These are phyloP conservation scores for Galerina marginata DNA, from an alignment of 768 basidiomycete species.

Conservation along the genomic window DNA sequence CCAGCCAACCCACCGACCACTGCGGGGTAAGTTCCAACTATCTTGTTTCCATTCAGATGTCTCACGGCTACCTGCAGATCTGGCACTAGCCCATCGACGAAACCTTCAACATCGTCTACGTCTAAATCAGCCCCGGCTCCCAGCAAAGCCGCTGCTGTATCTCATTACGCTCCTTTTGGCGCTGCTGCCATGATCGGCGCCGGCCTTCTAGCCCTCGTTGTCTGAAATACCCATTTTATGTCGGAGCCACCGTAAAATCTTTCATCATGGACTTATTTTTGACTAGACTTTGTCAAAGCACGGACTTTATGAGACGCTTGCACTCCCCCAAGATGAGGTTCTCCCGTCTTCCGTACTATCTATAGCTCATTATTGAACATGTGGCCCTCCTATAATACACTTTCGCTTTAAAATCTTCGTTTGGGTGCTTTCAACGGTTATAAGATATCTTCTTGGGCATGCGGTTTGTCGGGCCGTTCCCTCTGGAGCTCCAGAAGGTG, in stretches of 20 bases:
- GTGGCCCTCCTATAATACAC: slow-evolving; percentile 20
- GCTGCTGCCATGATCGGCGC: slow-evolving; percentile 28
- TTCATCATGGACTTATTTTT: slow-evolving; percentile 18
- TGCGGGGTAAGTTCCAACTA: no score
- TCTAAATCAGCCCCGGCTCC: slow-evolving; percentile 4
- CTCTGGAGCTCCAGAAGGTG: background rate
- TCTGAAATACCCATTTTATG: slow-evolving; percentile 4
- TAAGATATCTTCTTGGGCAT: background rate
- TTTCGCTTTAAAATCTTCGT: slow-evolving; percentile 10
- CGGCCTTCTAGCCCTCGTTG: slow-evolving; percentile 22
- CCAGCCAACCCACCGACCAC: no score
- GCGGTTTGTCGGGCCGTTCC: background rate
- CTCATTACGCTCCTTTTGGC: slow-evolving; percentile 25
- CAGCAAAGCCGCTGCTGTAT: slow-evolving; percentile 20
- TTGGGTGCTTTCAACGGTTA: background rate
- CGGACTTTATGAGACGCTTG: slow-evolving; percentile 24
- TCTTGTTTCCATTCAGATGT: no score
- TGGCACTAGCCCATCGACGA: slow-evolving; percentile 1
- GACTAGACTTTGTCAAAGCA: background rate
- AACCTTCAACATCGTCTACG: background rate
- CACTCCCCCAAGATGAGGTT: slow-evolving; percentile 23
- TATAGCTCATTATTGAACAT: slow-evolving; percentile 30
- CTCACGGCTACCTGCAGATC: background rate
- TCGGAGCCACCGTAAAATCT: background rate
- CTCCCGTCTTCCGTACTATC: slow-evolving; percentile 23